Conservation (phyloP, 129 eudicot genomes). For the Gnaphalium uliginosum region DNA sequence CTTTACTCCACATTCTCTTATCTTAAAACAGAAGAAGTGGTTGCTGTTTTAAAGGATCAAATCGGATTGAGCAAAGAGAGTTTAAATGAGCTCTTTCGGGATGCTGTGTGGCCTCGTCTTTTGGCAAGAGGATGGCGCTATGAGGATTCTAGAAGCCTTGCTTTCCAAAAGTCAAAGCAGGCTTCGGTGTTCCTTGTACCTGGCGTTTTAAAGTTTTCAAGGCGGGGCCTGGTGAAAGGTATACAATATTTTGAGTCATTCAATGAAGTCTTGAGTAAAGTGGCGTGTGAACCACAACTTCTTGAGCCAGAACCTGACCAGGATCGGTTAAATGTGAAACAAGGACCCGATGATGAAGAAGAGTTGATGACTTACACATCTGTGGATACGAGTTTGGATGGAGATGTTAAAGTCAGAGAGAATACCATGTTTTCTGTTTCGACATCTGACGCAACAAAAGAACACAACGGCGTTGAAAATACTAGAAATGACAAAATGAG, state of each 20-base stretch:
- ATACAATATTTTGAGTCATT: constrained; percentile 59
- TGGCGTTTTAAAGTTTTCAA: constrained; percentile 57
- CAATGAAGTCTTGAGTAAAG: constrained; percentile 55
- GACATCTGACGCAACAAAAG: background rate
- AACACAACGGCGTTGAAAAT: background rate
- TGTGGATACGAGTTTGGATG: background rate
- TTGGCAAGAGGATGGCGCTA: constrained; percentile 62
- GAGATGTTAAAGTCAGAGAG: background rate
- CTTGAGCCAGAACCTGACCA: constrained; percentile 29
- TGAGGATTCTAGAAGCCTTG: constrained; percentile 41
- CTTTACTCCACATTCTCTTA: constrained; percentile 3
- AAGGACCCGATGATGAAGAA: background rate
- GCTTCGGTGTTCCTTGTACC: constrained; percentile 61
- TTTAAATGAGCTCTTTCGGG: constrained; percentile 53
- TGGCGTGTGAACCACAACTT: constrained; percentile 55
- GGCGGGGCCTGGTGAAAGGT: constrained; percentile 50
- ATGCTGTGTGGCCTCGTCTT: constrained; percentile 69
- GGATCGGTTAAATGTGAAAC: background rate
- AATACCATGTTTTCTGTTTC: background rate
- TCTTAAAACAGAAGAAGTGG: constrained; percentile 40
- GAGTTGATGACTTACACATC: background rate
- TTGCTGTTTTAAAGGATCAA: constrained; percentile 41
- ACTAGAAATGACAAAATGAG: background rate
- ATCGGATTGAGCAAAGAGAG: constrained; percentile 52
- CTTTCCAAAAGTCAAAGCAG: background rate